A percentile compares a stretch with the other conserved stretches of the same genome.
Evolutionary conservation across 768 basidiomycete genomes (phyloP).

Genomic region (Panellus pusillus): DNA sequence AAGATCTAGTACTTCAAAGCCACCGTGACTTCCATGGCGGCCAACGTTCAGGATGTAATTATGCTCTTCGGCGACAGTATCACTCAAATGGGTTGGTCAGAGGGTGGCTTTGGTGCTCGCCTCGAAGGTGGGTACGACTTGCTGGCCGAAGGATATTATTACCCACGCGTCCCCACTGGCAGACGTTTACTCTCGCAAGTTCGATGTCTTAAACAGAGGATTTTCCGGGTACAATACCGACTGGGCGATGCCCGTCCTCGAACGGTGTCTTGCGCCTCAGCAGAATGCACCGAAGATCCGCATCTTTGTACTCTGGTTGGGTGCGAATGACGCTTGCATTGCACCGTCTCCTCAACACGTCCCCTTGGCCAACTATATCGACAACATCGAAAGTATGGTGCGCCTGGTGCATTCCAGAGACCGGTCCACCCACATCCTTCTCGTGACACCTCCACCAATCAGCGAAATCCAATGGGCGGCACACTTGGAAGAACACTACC

Average conservation of each 20-base stretch:
- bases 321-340: conserved; percentile 83
- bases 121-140: conserved; percentile 56
- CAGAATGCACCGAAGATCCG: conserved; percentile 57
- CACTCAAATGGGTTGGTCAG: conserved; percentile 67
- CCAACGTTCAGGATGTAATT: conserved; percentile 59
- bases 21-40: conserved; percentile 53
- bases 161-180: conserved; percentile 1
- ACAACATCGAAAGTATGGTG: conserved; percentile 66
- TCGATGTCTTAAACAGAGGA: conserved; percentile 88
- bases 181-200: conserved; percentile 78
- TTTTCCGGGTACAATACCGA: conserved; percentile 83
- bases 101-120: conserved; percentile 63
- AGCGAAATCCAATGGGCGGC: conserved; percentile 59
- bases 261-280: conserved; percentile 67
- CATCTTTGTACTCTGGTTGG: conserved; percentile 86
- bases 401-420: conserved; percentile 60
- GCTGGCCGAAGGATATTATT: not conserved
- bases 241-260: conserved; percentile 80
- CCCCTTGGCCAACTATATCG: conserved; percentile 60
- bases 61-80: conserved; percentile 84
- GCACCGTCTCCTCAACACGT: conserved; percentile 72
- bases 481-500: conserved; percentile 49
- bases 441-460: conserved; percentile 86
- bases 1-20: not conserved
- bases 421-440: conserved; percentile 67